Evolutionary conservation across 768 basidiomycete genomes (phyloP).

Genomic region (Trametes punicea): DNA sequence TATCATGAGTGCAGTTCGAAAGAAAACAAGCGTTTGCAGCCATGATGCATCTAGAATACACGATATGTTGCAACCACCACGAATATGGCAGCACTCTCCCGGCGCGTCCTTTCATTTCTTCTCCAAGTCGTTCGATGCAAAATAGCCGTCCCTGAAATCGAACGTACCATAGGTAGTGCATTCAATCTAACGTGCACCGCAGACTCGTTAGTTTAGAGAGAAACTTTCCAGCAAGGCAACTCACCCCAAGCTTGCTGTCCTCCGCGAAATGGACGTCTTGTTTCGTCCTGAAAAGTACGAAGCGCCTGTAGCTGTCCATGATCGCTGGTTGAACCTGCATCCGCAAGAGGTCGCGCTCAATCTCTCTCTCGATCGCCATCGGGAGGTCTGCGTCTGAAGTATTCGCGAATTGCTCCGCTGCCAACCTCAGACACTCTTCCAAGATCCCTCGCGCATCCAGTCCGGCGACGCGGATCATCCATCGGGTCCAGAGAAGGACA

Average conservation of each 20-base stretch:
- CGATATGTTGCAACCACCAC: background rate
- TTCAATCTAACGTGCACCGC: conserved; percentile 46
- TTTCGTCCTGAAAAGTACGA: conserved; percentile 50
- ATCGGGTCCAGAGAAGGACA: conserved; percentile 38
- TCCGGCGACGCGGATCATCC: conserved; percentile 29
- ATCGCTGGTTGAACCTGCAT: conserved; percentile 65
- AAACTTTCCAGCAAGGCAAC: conserved; percentile 28
- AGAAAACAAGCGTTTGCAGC: background rate
- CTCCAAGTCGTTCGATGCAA: conserved; percentile 20
- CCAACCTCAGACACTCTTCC: conserved; percentile 40
- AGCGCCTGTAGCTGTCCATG: conserved; percentile 62
- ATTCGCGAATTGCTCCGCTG: conserved; percentile 37
- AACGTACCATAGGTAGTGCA: conserved; percentile 44
- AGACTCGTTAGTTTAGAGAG: background rate
- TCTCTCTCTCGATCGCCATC: conserved; percentile 40
- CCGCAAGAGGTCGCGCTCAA: conserved; percentile 44
- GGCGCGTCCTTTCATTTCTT: conserved; percentile 12
- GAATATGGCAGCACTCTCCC: background rate
- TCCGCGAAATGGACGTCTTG: conserved; percentile 21
- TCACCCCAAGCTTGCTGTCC: conserved; percentile 43
- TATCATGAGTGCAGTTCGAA: too few species aligned
- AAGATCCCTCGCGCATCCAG: conserved; percentile 42
- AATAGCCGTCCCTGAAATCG: conserved; percentile 59
- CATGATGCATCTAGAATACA: background rate
- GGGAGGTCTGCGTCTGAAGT: conserved; percentile 34